A percentile compares a stretch with the other conserved stretches of the same genome.
Evolutionary conservation across 129 eudicot species (phyloP).

Genomic region (Pulicaria dysenterica): DNA sequence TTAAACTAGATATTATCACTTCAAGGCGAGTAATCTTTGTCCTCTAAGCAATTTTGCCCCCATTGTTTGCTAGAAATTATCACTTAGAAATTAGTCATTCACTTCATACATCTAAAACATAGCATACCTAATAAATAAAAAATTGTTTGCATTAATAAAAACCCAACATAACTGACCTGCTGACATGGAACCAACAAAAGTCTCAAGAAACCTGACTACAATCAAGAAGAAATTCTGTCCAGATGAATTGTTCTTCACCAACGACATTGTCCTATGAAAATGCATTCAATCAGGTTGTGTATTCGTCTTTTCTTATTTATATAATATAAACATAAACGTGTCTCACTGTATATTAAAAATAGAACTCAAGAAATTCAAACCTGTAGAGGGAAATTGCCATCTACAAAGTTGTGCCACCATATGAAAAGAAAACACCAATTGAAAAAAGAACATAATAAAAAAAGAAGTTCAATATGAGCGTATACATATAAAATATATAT

Average conservation of each 20-base stretch:
- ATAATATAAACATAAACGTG: slow-evolving; percentile 22
- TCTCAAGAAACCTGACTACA: slow-evolving; percentile 87
- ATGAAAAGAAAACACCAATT: slow-evolving; percentile 29
- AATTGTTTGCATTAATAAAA: slow-evolving; percentile 7
- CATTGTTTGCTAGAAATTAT: too few relatives aligned
- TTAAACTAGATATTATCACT: too few relatives aligned
- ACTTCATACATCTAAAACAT: neutral
- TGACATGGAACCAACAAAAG: slow-evolving; percentile 98
- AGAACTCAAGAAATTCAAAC: slow-evolving; percentile 42
- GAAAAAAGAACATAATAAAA: neutral
- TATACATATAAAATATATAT: neutral
- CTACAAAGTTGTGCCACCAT: slow-evolving; percentile 44
- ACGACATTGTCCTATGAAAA: slow-evolving; percentile 83
- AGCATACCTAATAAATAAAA: neutral
- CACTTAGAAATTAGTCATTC: too few relatives aligned
- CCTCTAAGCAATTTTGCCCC: too few relatives aligned
- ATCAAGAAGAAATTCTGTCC: slow-evolving; percentile 70
- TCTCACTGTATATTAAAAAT: slow-evolving; percentile 10
- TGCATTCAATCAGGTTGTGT: slow-evolving; percentile 15
- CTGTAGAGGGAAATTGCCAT: slow-evolving; percentile 99
- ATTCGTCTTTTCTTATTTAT: neutral
- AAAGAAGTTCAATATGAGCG: slow-evolving; percentile 25
- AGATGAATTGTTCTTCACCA: slow-evolving; percentile 79
- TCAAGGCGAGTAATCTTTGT: too few relatives aligned
- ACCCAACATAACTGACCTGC: slow-evolving; percentile 57